phyloP scores from a whole-genome alignment of 805 yeast species.

The Cyberlindnera americana region DNA sequence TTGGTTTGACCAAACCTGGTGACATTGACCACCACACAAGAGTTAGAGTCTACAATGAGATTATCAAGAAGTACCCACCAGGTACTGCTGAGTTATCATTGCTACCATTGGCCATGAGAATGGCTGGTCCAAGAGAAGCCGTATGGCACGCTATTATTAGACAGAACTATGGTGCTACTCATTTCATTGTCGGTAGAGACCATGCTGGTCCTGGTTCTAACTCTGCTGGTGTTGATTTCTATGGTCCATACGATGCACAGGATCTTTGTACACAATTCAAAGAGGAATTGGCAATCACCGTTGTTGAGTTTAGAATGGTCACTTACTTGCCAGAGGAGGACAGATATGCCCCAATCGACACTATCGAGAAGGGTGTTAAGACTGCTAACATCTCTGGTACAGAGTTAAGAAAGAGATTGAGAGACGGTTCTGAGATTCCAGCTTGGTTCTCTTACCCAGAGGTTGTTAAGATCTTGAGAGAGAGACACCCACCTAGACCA shows the following conservation, averaged over 20 bases:
- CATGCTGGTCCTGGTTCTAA: constrained; percentile 95
- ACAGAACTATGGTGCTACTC: constrained; percentile 94
- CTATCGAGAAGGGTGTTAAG: constrained; percentile 72
- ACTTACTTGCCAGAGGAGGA: constrained; percentile 94
- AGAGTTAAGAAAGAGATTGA: constrained; percentile 82
- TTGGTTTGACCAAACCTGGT: constrained; percentile 95
- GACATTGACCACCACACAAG: constrained; percentile 97
- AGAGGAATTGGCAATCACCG: constrained; percentile 79
- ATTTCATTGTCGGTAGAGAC: constrained; percentile 96
- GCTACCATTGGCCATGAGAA: constrained; percentile 95
- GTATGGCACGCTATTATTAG: constrained; percentile 98
- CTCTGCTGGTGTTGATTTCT: constrained; percentile 89
- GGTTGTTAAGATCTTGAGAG: constrained; percentile 87
- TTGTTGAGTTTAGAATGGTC: constrained; percentile 96
- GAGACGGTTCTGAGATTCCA: constrained; percentile 85
- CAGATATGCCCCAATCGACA: constrained; percentile 92
- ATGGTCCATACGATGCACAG: constrained; percentile 97
- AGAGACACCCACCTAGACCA: constrained; percentile 88
- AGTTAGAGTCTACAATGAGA: constrained; percentile 90
- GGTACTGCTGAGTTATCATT: constrained; percentile 89
- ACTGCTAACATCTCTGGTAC: constrained; percentile 95
- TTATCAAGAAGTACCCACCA: constrained; percentile 87
- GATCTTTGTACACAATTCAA: constrained; percentile 73
- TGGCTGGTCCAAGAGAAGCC: constrained; percentile 99
- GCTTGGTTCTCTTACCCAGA: constrained; percentile 98